Conservation (phyloP, 352 stramenopile genomes). For the Phytopythium cucurbitacearum region DNA sequence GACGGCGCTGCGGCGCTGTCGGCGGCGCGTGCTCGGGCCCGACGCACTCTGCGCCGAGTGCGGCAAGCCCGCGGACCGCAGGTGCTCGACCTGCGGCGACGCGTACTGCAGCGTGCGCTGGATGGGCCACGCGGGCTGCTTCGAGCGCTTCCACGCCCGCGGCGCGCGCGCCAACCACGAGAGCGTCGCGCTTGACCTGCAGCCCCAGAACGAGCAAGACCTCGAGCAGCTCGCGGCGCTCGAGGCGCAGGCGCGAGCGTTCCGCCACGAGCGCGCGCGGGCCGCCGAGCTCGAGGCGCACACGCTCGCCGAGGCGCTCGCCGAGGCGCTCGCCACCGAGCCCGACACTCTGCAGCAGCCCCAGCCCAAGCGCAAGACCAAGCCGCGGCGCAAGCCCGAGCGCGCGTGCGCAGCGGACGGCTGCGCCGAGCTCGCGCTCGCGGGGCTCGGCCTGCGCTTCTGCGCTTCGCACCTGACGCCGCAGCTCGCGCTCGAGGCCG, state of each 20-base stretch:
- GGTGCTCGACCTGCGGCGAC: constrained; percentile 61
- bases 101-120: constrained; percentile 80
- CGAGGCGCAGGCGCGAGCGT: constrained; percentile 50
- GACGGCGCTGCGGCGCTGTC: constrained; percentile 48
- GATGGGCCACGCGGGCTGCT: constrained; percentile 83
- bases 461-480: constrained; percentile 56
- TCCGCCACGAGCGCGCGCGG: constrained; percentile 49
- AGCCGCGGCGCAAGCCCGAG: constrained; percentile 8
- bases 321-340: constrained; percentile 14
- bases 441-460: constrained; percentile 14
- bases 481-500: constrained; percentile 61
- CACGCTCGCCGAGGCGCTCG: constrained; percentile 37
- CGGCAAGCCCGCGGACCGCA: constrained; percentile 60
- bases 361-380: constrained; percentile 20
- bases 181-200: constrained; percentile 8
- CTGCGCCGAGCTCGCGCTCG: background rate
- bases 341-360: constrained; percentile 3
- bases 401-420: background rate
- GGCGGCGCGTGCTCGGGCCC: constrained; percentile 39
- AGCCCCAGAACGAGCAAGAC: constrained; percentile 16
- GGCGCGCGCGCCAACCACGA: constrained; percentile 60
- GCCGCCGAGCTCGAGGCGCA: constrained; percentile 48
- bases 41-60: constrained; percentile 74
- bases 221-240: constrained; percentile 44
- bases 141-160: constrained; percentile 76